Conservation (phyloP, 306 rosid species). For the Vigna mungo region DNA sequence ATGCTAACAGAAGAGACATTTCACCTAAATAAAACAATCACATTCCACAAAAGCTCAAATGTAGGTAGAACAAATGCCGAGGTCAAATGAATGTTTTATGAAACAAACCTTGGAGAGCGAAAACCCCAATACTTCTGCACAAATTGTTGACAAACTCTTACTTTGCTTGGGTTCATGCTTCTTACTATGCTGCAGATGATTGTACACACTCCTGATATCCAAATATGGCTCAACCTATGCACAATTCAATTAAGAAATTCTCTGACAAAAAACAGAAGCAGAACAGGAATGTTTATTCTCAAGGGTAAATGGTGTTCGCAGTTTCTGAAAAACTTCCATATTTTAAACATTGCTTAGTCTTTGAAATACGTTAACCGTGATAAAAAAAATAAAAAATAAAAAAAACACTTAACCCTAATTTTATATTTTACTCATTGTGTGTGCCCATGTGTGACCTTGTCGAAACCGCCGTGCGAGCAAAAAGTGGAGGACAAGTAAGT, state of each 20-base stretch:
- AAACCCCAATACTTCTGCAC: conserved; percentile 73
- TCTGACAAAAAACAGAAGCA: neutral
- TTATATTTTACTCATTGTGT: neutral
- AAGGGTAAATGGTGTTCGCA: neutral
- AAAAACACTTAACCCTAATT: neutral
- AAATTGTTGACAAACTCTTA: conserved; percentile 80
- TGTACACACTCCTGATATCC: conserved; percentile 74
- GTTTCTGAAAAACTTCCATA: neutral
- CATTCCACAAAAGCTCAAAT: conserved; percentile 26
- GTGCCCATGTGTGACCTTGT: conserved; percentile 51
- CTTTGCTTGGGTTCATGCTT: conserved; percentile 61
- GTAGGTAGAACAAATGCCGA: conserved; percentile 25
- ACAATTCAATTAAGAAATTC: conserved; percentile 34
- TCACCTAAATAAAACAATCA: conserved; percentile 3
- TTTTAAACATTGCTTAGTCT: neutral
- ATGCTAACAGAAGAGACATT: neutral
- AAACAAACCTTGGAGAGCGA: conserved; percentile 84
- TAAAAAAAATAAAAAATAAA: too few species aligned
- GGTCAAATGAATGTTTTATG: conserved; percentile 8
- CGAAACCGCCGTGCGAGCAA: conserved; percentile 72
- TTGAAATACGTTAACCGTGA: neutral
- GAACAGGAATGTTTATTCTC: neutral
- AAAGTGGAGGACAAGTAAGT: conserved; percentile 77
- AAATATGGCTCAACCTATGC: conserved; percentile 83
- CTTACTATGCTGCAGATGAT: conserved; percentile 63